Evolutionary conservation across 2,329 filamentous ascomycete genomes (phyloP), one percentile per base, ranked within the genome.

Genomic region (Diaporthe amygdali): DNA sequence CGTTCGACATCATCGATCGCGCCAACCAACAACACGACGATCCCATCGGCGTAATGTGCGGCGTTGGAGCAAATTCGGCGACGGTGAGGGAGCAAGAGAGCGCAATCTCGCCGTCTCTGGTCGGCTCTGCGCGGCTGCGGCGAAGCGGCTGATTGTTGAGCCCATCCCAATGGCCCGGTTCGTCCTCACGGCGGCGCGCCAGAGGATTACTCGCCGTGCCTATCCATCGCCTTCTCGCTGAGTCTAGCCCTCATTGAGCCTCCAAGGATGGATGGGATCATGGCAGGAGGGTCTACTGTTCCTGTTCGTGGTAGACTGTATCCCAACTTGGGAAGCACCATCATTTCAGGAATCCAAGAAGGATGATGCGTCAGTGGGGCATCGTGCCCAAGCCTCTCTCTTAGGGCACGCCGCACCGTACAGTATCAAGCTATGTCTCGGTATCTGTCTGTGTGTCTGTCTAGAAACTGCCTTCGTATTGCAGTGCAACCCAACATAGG

Each of bases 81-180:
- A 20, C 47, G 2, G n/a, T 14, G 44, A 25, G 20, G 59, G 44
- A 22, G 15, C 22, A 41, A 14, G 25, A 32, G 37, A 34, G 49
- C 25, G 27, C 64, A 67, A 67, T 55, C 27, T 55, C 32, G 52
- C n/a, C n/a, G 30, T 39, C 22, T 37, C 49, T 34, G 49, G 27
- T 22, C 51, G 39, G 32, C 30, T 27, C 66, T 68, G 52, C 52
- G 66, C 27, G 66, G 66, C 52, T 68, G 66, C 66, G 66, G 66
- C 66, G 30, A 59, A 41, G 66, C 55, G 44, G 41, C 52, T 68
- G 39, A 37, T 68, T 27, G 22, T 59, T n/a, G 59, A 46, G 41
- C 59, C 25, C 32, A 12, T 22, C 59, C 27, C 27, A 46, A 34
- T 25, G 59, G 59, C n/a, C 25, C 39, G 32, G 41, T 63, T 30